Evolutionary conservation across 768 basidiomycete genomes (phyloP).

Genomic region (Calocybe cyanea): DNA sequence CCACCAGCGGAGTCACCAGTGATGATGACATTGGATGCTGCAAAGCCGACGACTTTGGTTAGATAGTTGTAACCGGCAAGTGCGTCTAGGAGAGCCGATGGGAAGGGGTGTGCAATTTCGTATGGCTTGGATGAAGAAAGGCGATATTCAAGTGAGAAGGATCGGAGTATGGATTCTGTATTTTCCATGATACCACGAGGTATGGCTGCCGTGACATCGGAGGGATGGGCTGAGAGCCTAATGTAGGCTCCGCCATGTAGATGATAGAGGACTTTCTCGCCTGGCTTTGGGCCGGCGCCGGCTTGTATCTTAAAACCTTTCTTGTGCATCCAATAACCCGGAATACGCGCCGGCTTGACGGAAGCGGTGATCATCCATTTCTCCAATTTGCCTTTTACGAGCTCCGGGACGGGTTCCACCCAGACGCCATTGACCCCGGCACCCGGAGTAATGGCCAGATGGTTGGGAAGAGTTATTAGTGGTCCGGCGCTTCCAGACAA

Average conservation of each 20-base stretch:
- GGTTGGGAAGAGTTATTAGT: conserved; percentile 27
- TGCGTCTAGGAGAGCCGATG: conserved; percentile 70
- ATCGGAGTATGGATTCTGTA: conserved; percentile 38
- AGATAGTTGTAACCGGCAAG: conserved; percentile 74
- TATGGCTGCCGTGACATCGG: conserved; percentile 41
- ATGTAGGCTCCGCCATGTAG: conserved; percentile 66
- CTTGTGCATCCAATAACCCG: conserved; percentile 57
- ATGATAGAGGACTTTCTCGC: conserved; percentile 55
- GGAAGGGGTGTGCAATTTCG: conserved; percentile 56
- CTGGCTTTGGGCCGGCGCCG: conserved; percentile 36
- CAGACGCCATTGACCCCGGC: conserved; percentile 44
- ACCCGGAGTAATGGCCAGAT: conserved; percentile 38
- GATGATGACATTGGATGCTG: conserved; percentile 58
- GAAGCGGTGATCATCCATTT: conserved; percentile 34
- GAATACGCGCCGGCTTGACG: conserved; percentile 40
- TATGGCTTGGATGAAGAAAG: conserved; percentile 46
- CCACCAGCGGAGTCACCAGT: conserved; percentile 78
- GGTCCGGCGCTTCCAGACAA: conserved; percentile 30
- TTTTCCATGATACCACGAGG: conserved; percentile 44
- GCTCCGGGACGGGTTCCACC: conserved; percentile 39
- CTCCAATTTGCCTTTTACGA: conserved; percentile 41
- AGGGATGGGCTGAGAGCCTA: conserved; percentile 54
- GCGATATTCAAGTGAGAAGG: conserved; percentile 70
- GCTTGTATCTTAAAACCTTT: conserved; percentile 29
- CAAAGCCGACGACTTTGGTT: conserved; percentile 50